phyloP scores from a whole-genome alignment of 2,329 filamentous ascomycete genomes.

The Cladosporium sp. region DNA sequence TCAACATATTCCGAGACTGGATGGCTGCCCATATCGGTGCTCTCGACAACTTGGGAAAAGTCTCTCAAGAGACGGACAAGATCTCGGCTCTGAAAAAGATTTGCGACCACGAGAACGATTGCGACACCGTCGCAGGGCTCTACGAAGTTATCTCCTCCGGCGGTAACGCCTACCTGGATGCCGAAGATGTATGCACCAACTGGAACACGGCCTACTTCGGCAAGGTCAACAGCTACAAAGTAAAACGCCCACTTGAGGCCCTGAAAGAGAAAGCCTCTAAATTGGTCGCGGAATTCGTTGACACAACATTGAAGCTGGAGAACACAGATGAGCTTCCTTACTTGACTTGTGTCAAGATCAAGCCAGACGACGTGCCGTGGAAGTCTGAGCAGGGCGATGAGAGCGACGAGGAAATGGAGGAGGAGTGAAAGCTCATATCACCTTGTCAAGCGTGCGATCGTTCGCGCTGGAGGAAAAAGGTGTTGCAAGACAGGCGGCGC shows the following conservation, averaged over 20 bases:
- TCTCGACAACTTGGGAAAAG: neutral
- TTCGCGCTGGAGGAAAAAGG: no score
- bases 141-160: slow-evolving; percentile 29
- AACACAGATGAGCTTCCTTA: slow-evolving; percentile 25
- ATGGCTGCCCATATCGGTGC: slow-evolving; percentile 20
- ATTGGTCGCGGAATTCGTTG: slow-evolving; percentile 29
- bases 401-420: neutral
- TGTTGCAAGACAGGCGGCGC: no score
- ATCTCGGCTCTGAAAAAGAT: neutral
- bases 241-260: slow-evolving; percentile 3
- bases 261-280: slow-evolving; percentile 24
- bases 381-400: neutral
- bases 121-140: slow-evolving; percentile 20
- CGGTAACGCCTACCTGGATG: slow-evolving; percentile 27
- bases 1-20: slow-evolving; percentile 32
- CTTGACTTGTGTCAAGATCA: slow-evolving; percentile 33
- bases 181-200: slow-evolving; percentile 20
- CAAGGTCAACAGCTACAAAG: neutral
- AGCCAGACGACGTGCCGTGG: slow-evolving; percentile 31
- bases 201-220: slow-evolving; percentile 12
- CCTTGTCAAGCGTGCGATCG: no score
- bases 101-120: slow-evolving; percentile 13
- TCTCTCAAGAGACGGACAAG: neutral
- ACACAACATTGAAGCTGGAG: slow-evolving; percentile 11
- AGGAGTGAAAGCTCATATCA: neutral